Base-by-base conservation (phyloP, 2,329 filamentous ascomycete species). In the Penicillium sp. region DNA sequence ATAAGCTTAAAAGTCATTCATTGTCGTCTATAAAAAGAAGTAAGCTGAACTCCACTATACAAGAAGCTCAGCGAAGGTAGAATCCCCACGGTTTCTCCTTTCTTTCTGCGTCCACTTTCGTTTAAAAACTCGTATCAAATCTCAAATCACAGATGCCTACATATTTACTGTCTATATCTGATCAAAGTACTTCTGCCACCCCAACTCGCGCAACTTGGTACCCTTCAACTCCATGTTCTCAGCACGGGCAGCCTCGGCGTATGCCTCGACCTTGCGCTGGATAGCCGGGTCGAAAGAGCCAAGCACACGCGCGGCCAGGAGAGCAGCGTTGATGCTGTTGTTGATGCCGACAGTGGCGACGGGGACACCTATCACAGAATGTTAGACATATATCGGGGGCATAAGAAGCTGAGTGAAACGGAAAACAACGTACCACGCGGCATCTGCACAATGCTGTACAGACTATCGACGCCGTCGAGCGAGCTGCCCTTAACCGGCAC, bases 261-360 rank as follows among this genome's bases (percentile, higher is more conserved):
- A 77, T 34, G 68, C 64, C 59, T 76, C 73, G 12, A 78, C 70
- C 65, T 75, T 76, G 48, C 66, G 65, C 59, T 75, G 74, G 45
- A 77, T 66, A 32, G 60, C 56, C 1, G 70, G 67, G 57, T 78
- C 75, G 59, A 72, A 73, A 4, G 82, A 72, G 4, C 86, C 86
- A 4, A 91, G 70, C 34, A 90, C 87, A 18, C 87, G 78, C 21
- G 87, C 81, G 0, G 88, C 88, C n/a, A 90, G 74, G 18, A 91
- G 77, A 0, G 85, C 88, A 0, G 89, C 89, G 65, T 91, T 92
- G 52, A 87, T 87, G 25, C 86, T 88, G 74, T 91, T 91, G 72
- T 90, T 90, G 71, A 91, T 90, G 12, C 85, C 88, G 4, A 92
- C 87, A 0, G 88, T 91, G 6, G 88, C 88, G 15, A 87, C 86